Evolutionary conservation across 768 basidiomycete genomes (phyloP).

Genomic region (Gelatoporia subvermispora): DNA sequence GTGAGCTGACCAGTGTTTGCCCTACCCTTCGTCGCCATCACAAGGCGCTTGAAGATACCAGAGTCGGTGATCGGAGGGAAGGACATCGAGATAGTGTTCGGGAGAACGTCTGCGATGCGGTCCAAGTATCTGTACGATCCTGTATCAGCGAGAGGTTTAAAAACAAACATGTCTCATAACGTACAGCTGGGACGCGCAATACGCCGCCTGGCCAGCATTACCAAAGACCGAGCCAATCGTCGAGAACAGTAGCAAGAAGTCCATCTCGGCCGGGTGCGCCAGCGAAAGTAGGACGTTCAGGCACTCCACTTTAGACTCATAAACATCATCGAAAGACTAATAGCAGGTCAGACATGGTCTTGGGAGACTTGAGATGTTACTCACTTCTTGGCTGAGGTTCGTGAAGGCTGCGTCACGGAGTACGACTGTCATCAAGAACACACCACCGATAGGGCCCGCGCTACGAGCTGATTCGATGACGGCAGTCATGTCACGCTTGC

Average conservation of each 20-base stretch:
- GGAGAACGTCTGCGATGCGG: slow-evolving; percentile 24
- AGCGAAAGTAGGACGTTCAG: slow-evolving; percentile 14
- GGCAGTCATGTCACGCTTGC: slow-evolving; percentile 17
- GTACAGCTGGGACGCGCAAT: slow-evolving; percentile 17
- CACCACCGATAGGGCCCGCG: slow-evolving; percentile 25
- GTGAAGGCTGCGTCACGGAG: slow-evolving; percentile 30
- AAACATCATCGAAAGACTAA: slow-evolving; percentile 24
- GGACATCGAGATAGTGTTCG: slow-evolving; percentile 29
- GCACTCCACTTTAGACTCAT: slow-evolving; percentile 17
- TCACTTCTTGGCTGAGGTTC: slow-evolving; percentile 23
- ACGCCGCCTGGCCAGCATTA: slow-evolving; percentile 22
- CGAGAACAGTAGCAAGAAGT: slow-evolving; percentile 31
- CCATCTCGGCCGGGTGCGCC: slow-evolving; percentile 16
- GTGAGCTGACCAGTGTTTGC: slow-evolving; percentile 25
- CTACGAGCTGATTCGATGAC: slow-evolving; percentile 20
- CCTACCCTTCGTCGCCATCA: slow-evolving; percentile 21
- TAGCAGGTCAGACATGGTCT: neutral
- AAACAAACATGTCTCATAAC: neutral
- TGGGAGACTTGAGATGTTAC: too few relatives aligned
- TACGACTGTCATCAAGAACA: slow-evolving; percentile 31
- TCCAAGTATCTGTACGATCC: slow-evolving; percentile 25
- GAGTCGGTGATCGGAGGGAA: slow-evolving; percentile 31
- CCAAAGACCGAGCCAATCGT: slow-evolving; percentile 31
- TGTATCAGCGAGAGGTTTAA: neutral
- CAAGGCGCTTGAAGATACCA: slow-evolving; percentile 30